A percentile compares a stretch with the other conserved stretches of the same genome.
These are phyloP conservation scores for Trichoderma asperellum DNA, from an alignment of 2,329 filamentous ascomycete genomes.

Conservation along the genomic window DNA sequence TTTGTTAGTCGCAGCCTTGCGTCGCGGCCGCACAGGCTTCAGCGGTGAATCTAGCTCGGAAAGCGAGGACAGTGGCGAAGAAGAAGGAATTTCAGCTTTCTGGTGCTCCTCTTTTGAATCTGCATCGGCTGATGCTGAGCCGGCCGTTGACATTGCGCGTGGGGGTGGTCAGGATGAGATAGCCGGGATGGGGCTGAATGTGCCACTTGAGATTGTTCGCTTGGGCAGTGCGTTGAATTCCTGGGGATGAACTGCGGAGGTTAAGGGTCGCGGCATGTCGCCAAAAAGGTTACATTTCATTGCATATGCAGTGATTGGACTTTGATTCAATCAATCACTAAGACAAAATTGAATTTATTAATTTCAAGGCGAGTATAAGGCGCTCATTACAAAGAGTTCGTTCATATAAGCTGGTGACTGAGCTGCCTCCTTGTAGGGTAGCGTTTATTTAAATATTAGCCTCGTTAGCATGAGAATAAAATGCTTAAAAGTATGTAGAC, in stretches of 20 bases:
- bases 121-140: not conserved
- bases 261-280: not conserved
- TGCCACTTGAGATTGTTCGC: not conserved
- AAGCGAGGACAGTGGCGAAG: slow-evolving; percentile 15
- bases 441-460: not conserved
- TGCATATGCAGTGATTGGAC: not conserved
- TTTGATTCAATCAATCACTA: not conserved
- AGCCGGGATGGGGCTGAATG: not conserved
- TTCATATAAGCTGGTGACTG: not conserved
- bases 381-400: not conserved
- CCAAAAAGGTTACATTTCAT: not conserved
- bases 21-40: slow-evolving; percentile 14
- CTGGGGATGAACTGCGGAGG: not conserved
- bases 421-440: not conserved
- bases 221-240: too few species aligned
- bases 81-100: not conserved
- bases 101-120: not conserved
- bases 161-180: not conserved
- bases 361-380: not conserved
- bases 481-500: not conserved
- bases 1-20: not conserved
- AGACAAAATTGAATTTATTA: not conserved
- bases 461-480: not conserved
- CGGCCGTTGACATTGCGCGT: slow-evolving; percentile 6
- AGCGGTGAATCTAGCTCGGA: slow-evolving; percentile 8